A percentile compares a stretch with the other conserved stretches of the same genome.
Conservation (phyloP, 306 rosid genomes). For the Casuarina glauca region DNA sequence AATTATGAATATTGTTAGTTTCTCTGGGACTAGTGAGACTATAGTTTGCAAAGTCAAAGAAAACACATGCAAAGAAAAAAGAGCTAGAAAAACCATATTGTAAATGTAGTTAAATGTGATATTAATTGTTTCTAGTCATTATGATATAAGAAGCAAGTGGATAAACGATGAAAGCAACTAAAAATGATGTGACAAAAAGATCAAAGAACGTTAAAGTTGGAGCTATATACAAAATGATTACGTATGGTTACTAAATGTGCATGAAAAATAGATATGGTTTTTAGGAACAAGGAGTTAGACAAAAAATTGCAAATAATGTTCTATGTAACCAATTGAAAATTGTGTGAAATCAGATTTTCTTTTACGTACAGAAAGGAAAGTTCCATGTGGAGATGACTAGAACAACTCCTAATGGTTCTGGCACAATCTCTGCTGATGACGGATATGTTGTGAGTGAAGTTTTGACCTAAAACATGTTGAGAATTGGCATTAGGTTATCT, state of each 20-base stretch:
- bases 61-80: neutral
- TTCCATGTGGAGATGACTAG: conserved; percentile 92
- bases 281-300: neutral
- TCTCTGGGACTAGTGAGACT: neutral
- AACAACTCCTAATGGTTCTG: conserved; percentile 92
- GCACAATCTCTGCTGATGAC: conserved; percentile 79
- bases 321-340: neutral
- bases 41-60: neutral
- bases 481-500: conserved; percentile 6
- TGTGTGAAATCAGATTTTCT: conserved; percentile 17
- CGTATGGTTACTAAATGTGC: neutral
- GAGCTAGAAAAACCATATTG: neutral
- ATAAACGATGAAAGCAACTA: neutral
- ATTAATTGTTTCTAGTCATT: neutral
- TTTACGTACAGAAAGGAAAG: conserved; percentile 71
- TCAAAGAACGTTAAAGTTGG: neutral
- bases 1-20: neutral
- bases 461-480: conserved; percentile 47
- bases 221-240: neutral
- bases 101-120: neutral
- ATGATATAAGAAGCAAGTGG: neutral
- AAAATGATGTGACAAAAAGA: conserved; percentile 1
- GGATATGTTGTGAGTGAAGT: conserved; percentile 74
- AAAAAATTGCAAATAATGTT: neutral
- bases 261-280: neutral